Evolutionary conservation across 805 yeast species (phyloP), one percentile per base, ranked within the genome.

Genomic region (Vanderwaltozyma tropicalis): DNA sequence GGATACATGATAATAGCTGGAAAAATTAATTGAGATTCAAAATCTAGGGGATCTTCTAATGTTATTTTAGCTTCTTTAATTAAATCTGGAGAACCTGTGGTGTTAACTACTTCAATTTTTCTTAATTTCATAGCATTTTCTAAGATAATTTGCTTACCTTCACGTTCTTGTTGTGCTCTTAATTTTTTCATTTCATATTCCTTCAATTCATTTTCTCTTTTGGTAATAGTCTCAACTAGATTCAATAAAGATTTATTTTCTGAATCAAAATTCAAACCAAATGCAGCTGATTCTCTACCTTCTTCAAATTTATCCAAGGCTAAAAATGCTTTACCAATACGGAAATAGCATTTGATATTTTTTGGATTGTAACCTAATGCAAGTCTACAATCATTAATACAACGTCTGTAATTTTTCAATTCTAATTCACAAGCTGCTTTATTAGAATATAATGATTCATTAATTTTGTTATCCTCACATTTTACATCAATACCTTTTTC

Each of bases 351-450:
- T 62, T 92, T 92, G 34, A 80, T 66, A 52, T 80, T 85, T 42
- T 65, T 68, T 2, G 84, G 81, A 49, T 85, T 85, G 3, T 72
- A 50, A 34, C 63, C 55, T 44, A 92, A 62, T 5, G 85, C 86
- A 35, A 68, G 70, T 46, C 78, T 78, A 56, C 95, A 84, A 57
- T 89, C 96, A 45, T 80, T 82, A 45, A 92, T 79, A 53, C 95
- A 84, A 38, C 76, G 67, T 62, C 97, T 73, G 59, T 78, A 89
- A 61, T 92, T 92, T 49, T 78, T 68, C 48, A 92, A 63, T 53
- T 83, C 94, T 45, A 92, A 65, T 50, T 89, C 85, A 60, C 96
- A 83, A 2, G 95, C 96, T 1, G 97, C 95, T 42, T 95, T 71
- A 58, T 92, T 92, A 39, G 80, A 64, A 45, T 69, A 78, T 34